Evolutionary conservation across 2,329 filamentous ascomycete genomes (phyloP).

Genomic region (Apiospora kogelbergensis): DNA sequence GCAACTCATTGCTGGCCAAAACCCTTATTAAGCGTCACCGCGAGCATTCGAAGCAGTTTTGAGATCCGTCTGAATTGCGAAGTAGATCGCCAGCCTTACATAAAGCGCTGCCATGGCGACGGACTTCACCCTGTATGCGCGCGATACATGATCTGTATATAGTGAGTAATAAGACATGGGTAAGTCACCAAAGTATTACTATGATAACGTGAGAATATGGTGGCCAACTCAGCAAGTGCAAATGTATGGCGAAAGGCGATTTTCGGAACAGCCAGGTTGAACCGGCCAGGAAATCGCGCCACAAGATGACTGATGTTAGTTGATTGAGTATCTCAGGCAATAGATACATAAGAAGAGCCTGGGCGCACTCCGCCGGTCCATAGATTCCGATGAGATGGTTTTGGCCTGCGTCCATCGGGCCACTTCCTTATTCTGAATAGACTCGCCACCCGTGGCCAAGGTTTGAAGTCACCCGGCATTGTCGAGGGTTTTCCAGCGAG

Average conservation of each 20-base stretch:
- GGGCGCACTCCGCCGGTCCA: slow-evolving; percentile 1
- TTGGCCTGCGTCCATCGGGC: neutral
- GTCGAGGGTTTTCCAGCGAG: neutral
- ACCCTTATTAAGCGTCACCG: neutral
- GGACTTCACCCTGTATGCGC: too few relatives aligned
- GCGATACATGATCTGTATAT: slow-evolving; percentile 7
- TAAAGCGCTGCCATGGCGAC: neutral
- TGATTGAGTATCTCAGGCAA: neutral
- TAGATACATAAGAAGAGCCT: neutral
- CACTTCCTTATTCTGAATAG: slow-evolving; percentile 2
- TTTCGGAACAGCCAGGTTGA: neutral
- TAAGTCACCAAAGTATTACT: slow-evolving; percentile 12
- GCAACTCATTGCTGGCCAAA: neutral
- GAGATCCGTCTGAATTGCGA: neutral
- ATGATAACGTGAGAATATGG: slow-evolving; percentile 13
- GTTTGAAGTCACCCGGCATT: neutral
- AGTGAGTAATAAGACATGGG: slow-evolving; percentile 10
- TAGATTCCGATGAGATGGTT: neutral
- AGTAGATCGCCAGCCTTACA: neutral
- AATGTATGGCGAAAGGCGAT: slow-evolving; percentile 5
- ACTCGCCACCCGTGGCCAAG: neutral
- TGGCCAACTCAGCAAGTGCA: slow-evolving; percentile 11
- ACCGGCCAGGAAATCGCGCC: neutral
- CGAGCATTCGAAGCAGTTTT: neutral
- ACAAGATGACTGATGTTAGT: neutral